phyloP scores from a whole-genome alignment of 1,284 basidiomycete genomes.

The Cystobasidium sp. region DNA sequence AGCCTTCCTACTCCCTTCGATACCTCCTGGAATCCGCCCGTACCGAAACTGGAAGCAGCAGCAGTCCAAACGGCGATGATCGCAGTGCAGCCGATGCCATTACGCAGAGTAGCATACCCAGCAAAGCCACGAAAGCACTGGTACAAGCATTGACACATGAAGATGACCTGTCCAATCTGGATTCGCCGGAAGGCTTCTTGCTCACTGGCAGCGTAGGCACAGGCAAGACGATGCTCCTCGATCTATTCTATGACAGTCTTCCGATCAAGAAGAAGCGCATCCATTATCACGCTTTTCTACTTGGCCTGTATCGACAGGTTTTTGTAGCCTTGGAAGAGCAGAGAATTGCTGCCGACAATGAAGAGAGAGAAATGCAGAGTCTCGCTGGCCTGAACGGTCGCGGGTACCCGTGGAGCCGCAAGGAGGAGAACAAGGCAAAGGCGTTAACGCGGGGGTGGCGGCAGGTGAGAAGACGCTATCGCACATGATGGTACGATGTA shows the following conservation, averaged over 20 bases:
- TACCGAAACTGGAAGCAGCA: constrained; percentile 16
- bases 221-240: constrained; percentile 67
- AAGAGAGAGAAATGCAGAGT: constrained; percentile 53
- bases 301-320: constrained; percentile 70
- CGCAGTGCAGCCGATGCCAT: constrained; percentile 42
- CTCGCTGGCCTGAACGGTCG: constrained; percentile 40
- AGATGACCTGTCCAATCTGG: constrained; percentile 65
- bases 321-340: constrained; percentile 63
- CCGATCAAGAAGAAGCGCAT: constrained; percentile 68
- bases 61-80: neutral
- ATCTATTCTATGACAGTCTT: constrained; percentile 68
- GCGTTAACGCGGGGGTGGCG: constrained; percentile 52
- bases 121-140: constrained; percentile 55
- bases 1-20: constrained; percentile 59
- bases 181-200: constrained; percentile 64
- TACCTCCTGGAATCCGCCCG: constrained; percentile 50
- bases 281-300: constrained; percentile 71
- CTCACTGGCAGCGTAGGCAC: constrained; percentile 64
- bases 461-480: neutral
- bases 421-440: constrained; percentile 52
- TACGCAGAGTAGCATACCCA: constrained; percentile 47
- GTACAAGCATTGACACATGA: constrained; percentile 65
- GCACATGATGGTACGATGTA: too few species aligned
- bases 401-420: constrained; percentile 53
- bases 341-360: constrained; percentile 58